Conservation (phyloP, 805 yeast genomes). For the Barnettozyma populi region DNA sequence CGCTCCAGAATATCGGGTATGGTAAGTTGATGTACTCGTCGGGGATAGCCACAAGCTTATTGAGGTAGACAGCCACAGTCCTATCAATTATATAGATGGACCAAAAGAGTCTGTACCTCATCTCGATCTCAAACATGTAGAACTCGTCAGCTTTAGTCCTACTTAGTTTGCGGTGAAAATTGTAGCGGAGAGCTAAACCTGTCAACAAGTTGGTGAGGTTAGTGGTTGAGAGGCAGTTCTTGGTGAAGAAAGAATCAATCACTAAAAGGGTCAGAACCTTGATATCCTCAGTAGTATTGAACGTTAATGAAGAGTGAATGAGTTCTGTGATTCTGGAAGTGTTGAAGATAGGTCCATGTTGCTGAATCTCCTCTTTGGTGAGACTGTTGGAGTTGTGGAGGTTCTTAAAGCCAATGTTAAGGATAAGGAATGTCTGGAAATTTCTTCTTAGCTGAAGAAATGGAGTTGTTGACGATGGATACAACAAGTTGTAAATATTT, state of each 20-base stretch:
- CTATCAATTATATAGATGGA: constrained; percentile 44
- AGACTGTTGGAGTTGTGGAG: constrained; percentile 11
- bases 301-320: constrained; percentile 23
- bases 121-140: constrained; percentile 28
- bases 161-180: constrained; percentile 35
- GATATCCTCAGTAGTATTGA: constrained; percentile 38
- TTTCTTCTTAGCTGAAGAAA: constrained; percentile 9
- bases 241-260: constrained; percentile 48
- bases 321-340: constrained; percentile 7
- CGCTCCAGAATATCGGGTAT: constrained; percentile 31
- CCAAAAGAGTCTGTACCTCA: constrained; percentile 45
- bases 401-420: constrained; percentile 20
- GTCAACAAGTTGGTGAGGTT: constrained; percentile 45
- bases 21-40: constrained; percentile 49
- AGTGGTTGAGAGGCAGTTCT: constrained; percentile 50
- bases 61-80: constrained; percentile 43
- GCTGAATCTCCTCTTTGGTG: constrained; percentile 9
- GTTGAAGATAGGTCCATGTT: constrained; percentile 10
- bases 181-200: constrained; percentile 40
- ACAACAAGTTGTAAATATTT: constrained; percentile 15
- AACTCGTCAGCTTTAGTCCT: constrained; percentile 18
- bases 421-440: constrained; percentile 16
- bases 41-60: constrained; percentile 45
- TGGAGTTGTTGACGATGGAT: constrained; percentile 10
- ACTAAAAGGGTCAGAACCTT: constrained; percentile 41